phyloP scores from a whole-genome alignment of 306 rosid species.

The Sphenostylis stenocarpa region DNA sequence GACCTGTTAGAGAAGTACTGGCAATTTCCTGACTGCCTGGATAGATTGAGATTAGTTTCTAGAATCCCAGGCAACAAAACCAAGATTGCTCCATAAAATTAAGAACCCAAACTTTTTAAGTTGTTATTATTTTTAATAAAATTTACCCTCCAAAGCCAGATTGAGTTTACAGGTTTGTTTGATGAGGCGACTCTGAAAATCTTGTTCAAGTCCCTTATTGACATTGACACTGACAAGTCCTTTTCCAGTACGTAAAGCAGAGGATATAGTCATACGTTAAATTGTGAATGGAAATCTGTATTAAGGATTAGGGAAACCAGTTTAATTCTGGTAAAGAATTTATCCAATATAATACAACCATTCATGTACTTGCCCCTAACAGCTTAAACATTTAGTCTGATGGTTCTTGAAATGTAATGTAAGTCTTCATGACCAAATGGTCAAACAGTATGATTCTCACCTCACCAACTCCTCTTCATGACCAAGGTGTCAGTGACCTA shows the following conservation, averaged over 20 bases:
- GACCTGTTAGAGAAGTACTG: background rate
- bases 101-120: background rate
- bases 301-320: background rate
- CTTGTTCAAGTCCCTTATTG: too few species aligned
- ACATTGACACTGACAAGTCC: background rate
- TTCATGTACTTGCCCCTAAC: background rate
- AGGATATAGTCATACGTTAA: background rate
- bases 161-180: background rate
- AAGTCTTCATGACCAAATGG: background rate
- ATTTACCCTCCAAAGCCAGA: background rate
- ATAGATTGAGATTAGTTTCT: background rate
- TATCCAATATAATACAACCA: background rate
- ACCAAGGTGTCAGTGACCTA: background rate
- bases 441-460: background rate
- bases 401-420: background rate
- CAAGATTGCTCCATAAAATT: background rate
- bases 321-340: background rate
- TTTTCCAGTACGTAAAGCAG: background rate
- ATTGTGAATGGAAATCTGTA: background rate
- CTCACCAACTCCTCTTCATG: background rate
- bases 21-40: background rate
- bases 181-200: background rate
- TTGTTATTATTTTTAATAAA: slow-evolving; percentile 7
- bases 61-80: background rate
- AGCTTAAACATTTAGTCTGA: background rate